Base-by-base conservation (phyloP, 371 early-diverging fungal genomes). In the Mortierella sp. region DNA sequence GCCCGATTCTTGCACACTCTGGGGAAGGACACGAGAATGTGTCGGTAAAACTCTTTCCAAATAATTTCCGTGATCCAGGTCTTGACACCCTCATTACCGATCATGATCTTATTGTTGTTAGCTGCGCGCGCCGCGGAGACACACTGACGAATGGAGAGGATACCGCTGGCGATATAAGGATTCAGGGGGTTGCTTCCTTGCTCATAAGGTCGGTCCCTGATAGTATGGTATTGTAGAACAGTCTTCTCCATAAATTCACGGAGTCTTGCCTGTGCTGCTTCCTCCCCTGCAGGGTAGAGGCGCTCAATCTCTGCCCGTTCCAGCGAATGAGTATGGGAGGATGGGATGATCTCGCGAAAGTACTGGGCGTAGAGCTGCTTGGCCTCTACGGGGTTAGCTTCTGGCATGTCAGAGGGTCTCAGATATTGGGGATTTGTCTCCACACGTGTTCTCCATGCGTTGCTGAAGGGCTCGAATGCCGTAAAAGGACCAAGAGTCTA, bases 11-110 rank as follows among this genome's bases (percentile, higher is more conserved):
- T 89, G 66, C 82, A 85, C 0, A 92, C 86, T 19, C 79, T 71
- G 4, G 89, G 89, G 78, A 83, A 92, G 32, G 63, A 71, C 23
- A 88, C 80, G 21, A 89, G 53, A 28, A 92, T 78, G 60, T 89
- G 76, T n/a, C 82, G 62, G 70, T 89, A 92, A 64, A 92, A 92
- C 42, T 92, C 92, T 70, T 76, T 80, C 92, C 90, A 90, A n/a
- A 78, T 60, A 14, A 87, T 19, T 43, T 86, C 86, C 37, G 64
- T 70, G 46, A 86, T 80, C 81, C 81, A 86, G 4, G 72, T 49
- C 12, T 58, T 60, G 32, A 78, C 64, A 14, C 89, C 89, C 19
- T 78, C 61, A 27, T 80, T 81, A 9, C 89, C 90, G 6, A 72
- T 50, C 15, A 80, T 81, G 30, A 87, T 63, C 67, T 80, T 78